A percentile compares a stretch with the other conserved stretches of the same genome.
These are phyloP conservation scores for Symbiodinium pilosum DNA, from an alignment of 73 alveolate genomes.

Conservation along the genomic window DNA sequence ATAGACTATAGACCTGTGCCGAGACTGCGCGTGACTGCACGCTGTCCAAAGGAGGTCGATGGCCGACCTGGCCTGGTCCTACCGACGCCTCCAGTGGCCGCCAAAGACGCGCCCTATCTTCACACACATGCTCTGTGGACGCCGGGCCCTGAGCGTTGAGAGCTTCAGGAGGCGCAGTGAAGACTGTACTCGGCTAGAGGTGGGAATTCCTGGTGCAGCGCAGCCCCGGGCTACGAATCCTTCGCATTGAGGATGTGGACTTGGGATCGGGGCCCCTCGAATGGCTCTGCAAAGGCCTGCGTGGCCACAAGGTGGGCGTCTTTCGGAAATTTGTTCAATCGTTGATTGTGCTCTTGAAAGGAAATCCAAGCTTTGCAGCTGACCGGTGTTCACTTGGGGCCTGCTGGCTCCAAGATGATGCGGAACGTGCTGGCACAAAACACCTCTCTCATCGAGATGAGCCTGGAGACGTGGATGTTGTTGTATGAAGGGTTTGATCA, in stretches of 20 bases:
- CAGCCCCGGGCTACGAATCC: conserved; percentile 36
- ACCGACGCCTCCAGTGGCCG: conserved; percentile 12
- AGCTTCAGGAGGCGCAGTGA: background rate
- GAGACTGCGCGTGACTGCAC: background rate
- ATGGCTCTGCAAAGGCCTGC: conserved; percentile 94
- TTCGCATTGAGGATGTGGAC: conserved; percentile 90
- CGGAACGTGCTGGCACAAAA: conserved; percentile 94
- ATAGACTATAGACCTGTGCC: no score
- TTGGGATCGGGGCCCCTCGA: conserved; percentile 91
- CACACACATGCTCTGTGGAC: conserved; percentile 93
- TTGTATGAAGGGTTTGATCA: background rate
- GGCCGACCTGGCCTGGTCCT: conserved; percentile 15
- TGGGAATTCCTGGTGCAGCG: conserved; percentile 91
- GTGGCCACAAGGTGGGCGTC: conserved; percentile 32
- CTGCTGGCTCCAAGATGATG: conserved; percentile 93
- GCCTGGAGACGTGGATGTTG: conserved; percentile 25
- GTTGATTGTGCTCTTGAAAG: background rate
- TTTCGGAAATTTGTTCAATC: background rate
- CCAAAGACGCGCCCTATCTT: conserved; percentile 29
- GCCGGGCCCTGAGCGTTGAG: background rate
- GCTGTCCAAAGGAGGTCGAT: conserved; percentile 39
- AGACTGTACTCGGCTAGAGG: background rate
- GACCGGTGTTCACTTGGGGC: conserved; percentile 81
- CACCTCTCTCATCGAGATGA: conserved; percentile 24
- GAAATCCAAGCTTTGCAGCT: conserved; percentile 58